phyloP scores from a whole-genome alignment of 2,329 filamentous ascomycete genomes.

The Venturia nashicola region DNA sequence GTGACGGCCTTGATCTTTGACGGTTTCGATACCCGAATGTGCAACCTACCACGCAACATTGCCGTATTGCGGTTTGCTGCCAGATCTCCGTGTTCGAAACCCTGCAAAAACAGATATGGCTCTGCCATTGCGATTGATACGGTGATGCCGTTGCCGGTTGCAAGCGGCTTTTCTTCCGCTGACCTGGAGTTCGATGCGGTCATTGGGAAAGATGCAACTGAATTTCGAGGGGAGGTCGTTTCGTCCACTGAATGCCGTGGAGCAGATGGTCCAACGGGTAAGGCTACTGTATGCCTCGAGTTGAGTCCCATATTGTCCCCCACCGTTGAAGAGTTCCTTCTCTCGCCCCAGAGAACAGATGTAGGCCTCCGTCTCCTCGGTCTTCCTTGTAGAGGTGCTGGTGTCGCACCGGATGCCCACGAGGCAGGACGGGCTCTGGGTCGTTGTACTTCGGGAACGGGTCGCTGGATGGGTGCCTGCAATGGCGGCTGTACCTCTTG shows the following conservation, averaged over 20 bases:
- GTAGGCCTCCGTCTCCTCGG: slow-evolving; percentile 4
- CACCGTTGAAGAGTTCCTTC: neutral
- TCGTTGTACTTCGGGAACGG: neutral
- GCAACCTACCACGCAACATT: slow-evolving; percentile 72
- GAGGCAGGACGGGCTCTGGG: neutral
- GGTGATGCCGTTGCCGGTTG: slow-evolving; percentile 61
- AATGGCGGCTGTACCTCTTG: neutral
- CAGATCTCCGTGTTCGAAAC: slow-evolving; percentile 59
- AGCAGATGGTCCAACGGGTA: slow-evolving; percentile 21
- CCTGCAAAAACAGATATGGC: slow-evolving; percentile 67
- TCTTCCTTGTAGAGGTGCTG: neutral
- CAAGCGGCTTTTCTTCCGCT: slow-evolving; percentile 54
- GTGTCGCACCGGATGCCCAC: slow-evolving; percentile 4
- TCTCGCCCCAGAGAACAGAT: slow-evolving; percentile 6
- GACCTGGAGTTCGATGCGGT: slow-evolving; percentile 12
- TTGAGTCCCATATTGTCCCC: slow-evolving; percentile 24
- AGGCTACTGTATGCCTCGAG: slow-evolving; percentile 27
- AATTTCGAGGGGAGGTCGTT: slow-evolving; percentile 6
- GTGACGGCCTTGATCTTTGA: slow-evolving; percentile 88
- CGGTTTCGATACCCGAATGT: slow-evolving; percentile 73
- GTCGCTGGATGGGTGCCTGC: no score
- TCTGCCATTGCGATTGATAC: slow-evolving; percentile 67
- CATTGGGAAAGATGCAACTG: neutral
- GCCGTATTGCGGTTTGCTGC: slow-evolving; percentile 55
- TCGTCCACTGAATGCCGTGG: slow-evolving; percentile 25